Conservation (phyloP, 164 flowering plant species). For the Vitis labrusca region DNA sequence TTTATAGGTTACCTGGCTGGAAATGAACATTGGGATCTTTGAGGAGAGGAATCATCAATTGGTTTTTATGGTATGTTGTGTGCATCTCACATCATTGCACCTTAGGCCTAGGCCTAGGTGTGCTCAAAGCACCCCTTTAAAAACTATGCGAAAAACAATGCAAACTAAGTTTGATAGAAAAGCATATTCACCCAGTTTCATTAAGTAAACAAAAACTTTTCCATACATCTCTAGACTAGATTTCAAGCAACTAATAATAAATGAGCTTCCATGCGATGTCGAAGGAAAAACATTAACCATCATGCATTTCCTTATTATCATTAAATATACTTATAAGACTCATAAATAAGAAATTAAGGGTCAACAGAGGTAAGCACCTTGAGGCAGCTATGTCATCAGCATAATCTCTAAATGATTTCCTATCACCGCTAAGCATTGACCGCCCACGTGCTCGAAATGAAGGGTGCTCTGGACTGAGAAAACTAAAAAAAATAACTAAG, state of each 20-base stretch:
- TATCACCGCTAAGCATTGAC: slow-evolving; percentile 90
- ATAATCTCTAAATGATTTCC: slow-evolving; percentile 66
- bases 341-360: neutral
- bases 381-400: slow-evolving; percentile 59
- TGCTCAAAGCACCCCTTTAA: no score
- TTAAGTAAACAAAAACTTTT: neutral
- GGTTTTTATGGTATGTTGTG: no score
- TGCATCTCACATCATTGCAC: no score
- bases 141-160: no score
- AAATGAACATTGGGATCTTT: no score
- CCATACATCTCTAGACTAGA: neutral
- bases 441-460: slow-evolving; percentile 75
- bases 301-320: neutral
- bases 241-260: neutral
- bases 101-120: no score
- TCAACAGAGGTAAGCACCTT: slow-evolving; percentile 46
- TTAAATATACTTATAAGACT: neutral
- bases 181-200: no score
- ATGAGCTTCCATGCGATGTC: neutral
- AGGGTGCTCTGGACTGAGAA: slow-evolving; percentile 96
- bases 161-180: no score
- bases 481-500: slow-evolving; percentile 6
- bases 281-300: neutral
- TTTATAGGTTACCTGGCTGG: no score
- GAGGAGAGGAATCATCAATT: no score